A percentile compares a stretch with the other conserved stretches of the same genome.
Conservation (phyloP, 306 rosid species). For the Luffa acutangula region DNA sequence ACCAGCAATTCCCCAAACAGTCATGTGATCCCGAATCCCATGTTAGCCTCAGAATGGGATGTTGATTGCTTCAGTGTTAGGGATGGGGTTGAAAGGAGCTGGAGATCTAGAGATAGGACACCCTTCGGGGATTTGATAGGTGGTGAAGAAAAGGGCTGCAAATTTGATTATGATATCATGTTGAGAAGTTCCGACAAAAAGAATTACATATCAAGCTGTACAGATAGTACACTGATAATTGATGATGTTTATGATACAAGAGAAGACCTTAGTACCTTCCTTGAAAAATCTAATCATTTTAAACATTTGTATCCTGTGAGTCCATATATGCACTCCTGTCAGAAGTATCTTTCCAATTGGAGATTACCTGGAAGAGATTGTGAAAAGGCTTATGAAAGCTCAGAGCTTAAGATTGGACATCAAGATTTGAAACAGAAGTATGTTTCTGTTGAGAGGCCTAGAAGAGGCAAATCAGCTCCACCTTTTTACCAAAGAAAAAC, state of each 20-base stretch:
- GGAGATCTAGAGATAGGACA: constrained; percentile 27
- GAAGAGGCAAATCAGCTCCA: constrained; percentile 76
- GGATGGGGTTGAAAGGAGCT: constrained; percentile 19
- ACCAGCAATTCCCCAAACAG: constrained; percentile 26
- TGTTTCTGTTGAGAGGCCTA: constrained; percentile 27
- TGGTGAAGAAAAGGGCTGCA: constrained; percentile 24
- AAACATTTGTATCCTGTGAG: constrained; percentile 16
- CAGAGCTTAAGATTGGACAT: constrained; percentile 17
- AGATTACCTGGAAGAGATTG: constrained; percentile 21
- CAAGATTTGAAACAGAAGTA: constrained; percentile 19
- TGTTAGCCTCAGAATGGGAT: constrained; percentile 27
- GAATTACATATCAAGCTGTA: constrained; percentile 24
- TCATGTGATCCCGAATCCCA: constrained; percentile 16
- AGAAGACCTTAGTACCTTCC: constrained; percentile 15
- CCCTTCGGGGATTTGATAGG: constrained; percentile 11
- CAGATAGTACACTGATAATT: constrained; percentile 19
- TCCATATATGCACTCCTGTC: constrained; percentile 25
- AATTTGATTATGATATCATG: constrained; percentile 19
- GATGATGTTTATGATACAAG: constrained; percentile 24
- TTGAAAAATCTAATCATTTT: constrained; percentile 18
- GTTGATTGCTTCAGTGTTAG: constrained; percentile 22
- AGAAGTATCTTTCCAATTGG: constrained; percentile 24
- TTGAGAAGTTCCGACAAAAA: constrained; percentile 22
- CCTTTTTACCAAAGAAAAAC: constrained; percentile 57
- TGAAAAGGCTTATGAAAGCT: constrained; percentile 12